Evolutionary conservation across 495 filamentous ascomycete genomes (phyloP).

Genomic region (Talaromyces ruber): DNA sequence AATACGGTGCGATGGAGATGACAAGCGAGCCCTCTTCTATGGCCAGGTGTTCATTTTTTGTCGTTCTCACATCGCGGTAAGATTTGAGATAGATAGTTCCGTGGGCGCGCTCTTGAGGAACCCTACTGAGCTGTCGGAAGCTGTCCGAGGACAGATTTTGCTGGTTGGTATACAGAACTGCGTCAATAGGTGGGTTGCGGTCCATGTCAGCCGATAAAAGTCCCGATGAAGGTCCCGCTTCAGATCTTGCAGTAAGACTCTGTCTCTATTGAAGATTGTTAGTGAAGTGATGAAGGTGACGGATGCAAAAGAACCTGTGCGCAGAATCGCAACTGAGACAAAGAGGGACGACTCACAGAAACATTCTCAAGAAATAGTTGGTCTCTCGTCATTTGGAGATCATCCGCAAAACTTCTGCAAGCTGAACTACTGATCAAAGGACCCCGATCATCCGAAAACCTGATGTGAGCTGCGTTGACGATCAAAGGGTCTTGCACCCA

Average conservation of each 20-base stretch:
- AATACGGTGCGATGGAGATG: conserved; percentile 18
- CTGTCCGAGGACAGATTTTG: background rate
- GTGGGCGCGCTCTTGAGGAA: conserved; percentile 6
- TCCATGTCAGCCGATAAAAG: background rate
- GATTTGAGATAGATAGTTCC: conserved; percentile 15
- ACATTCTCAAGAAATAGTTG: background rate
- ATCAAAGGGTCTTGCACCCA: conserved; percentile 8
- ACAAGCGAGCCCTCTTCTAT: conserved; percentile 26
- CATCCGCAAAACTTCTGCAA: background rate
- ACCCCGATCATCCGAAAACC: background rate
- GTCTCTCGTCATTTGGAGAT: background rate
- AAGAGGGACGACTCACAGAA: conserved; percentile 1
- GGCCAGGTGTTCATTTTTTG: conserved; percentile 14
- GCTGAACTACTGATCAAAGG: conserved; percentile 3
- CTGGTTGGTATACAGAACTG: background rate
- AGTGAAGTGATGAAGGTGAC: background rate
- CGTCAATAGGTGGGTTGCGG: background rate
- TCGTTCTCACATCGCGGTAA: conserved; percentile 19
- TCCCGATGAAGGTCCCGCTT: background rate
- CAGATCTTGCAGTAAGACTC: too few relatives aligned
- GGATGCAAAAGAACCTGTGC: background rate
- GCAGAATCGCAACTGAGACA: background rate
- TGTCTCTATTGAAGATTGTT: too few relatives aligned
- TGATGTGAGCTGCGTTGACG: background rate
- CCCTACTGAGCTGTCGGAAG: background rate